phyloP scores from a whole-genome alignment of 1,284 basidiomycete genomes.

The Kalmanozyma brasiliensis region DNA sequence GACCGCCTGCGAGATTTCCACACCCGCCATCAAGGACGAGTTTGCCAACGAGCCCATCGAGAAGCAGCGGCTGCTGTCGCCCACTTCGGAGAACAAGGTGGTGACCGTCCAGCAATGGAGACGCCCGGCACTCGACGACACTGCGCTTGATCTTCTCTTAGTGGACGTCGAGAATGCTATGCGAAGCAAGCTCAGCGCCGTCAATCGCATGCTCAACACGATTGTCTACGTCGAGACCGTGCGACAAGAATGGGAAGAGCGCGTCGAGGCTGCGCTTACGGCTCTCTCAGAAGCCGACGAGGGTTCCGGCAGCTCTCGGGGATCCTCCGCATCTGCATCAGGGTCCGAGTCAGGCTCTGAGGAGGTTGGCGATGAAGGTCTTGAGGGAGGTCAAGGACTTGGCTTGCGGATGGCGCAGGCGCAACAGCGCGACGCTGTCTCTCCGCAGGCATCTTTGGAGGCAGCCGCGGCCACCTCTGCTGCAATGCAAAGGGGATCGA shows the following conservation, averaged over 20 bases:
- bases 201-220: constrained; percentile 96
- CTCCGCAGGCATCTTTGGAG: neutral
- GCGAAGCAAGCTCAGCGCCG: constrained; percentile 91
- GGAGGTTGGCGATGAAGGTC: constrained; percentile 69
- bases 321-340: constrained; percentile 27
- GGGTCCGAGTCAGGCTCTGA: constrained; percentile 53
- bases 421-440: constrained; percentile 4
- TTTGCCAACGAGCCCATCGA: constrained; percentile 81
- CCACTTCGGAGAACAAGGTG: constrained; percentile 60
- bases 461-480: neutral
- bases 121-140: constrained; percentile 72
- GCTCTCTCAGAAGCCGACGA: constrained; percentile 66
- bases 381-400: constrained; percentile 52
- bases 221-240: constrained; percentile 97
- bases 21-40: constrained; percentile 89
- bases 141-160: constrained; percentile 81
- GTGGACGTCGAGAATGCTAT: constrained; percentile 88
- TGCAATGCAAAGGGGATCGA: constrained; percentile 22
- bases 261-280: constrained; percentile 77
- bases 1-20: constrained; percentile 82
- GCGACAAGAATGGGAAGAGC: constrained; percentile 94
- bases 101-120: constrained; percentile 57
- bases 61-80: constrained; percentile 85
- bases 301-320: constrained; percentile 26
- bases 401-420: constrained; percentile 60